Evolutionary conservation across 192 early-diverging fungal species (phyloP), one percentile per base, ranked within the genome.

Genomic region (Coemansia asiatica): DNA sequence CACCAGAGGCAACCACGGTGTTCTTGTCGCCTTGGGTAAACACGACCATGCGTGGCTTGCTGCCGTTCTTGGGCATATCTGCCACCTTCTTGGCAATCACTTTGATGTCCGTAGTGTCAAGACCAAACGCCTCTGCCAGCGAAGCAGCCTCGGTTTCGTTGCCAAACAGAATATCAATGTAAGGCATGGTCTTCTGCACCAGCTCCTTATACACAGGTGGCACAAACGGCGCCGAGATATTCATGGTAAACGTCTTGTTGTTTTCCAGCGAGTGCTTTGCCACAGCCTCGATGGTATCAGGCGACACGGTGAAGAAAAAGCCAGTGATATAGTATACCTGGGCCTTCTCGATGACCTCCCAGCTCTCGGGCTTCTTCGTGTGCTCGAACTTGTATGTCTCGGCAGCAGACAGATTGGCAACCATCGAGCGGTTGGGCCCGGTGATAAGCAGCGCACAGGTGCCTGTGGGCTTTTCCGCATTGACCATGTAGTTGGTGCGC

Each of bases 381-480:
- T 93, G 90, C 38, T 84, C 75, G 54, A 86, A 63, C 50, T 83
- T 77, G 89, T 91, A 95, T 69, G 88, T 89, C 73, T 98, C 93
- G 64, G 97, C 95, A 49, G 97, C 97, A 65, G 88, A 89, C 66
- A 99, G 85, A 79, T 99, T 95, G 69, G 97, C 93, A 59, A 93
- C 90, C 68, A 99, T 85, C 60, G 92, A 94, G 66, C 92, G 86
- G 80, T 95, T 72, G 36, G 87, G 86, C 57, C 89, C 94, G 70
- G 95, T 96, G 78, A 99, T 92, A 68, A 97, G 83, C 59, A 94
- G 93, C 70, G 94, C 97, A 76, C 97, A 99, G 59, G 90, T 91
- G 60, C 97, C 97, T 23, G 97, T 99, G 61, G 94, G 92, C 59
- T 78, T 82, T 33, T 87, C 85, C 55, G 70, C 60, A 78, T 90